Evolutionary conservation across 2,329 filamentous ascomycete species (phyloP), one percentile per base, ranked within the genome.

Genomic region (Arthroderma sp.): DNA sequence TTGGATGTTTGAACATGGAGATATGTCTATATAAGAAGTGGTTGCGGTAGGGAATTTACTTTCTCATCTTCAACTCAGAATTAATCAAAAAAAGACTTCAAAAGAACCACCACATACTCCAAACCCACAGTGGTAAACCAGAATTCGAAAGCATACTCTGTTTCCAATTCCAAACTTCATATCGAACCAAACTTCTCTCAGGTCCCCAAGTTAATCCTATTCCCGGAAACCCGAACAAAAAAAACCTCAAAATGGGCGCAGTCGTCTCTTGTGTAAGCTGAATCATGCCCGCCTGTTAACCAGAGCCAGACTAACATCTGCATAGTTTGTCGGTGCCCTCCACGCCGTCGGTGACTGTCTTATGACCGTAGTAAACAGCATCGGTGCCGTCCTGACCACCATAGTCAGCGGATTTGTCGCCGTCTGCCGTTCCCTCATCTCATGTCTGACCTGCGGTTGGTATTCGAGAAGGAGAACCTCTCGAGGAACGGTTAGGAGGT

Each of bases 221-320:
- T 6, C 7, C 29, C 28, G 37, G 15, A 1, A 22, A 22, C 15
- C 3, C 15, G 15, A 22, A 22, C 15, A 10, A 22, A 45, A 42
- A 43, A 29, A 56, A 54, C 49, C 44, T 57, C 66, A 80, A 64
- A 54, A 89, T 91, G 85, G 85, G 85, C 69, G 83, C 82, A 65
- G 80, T 91, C 58, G 72, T 86, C 54, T 88, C 83, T 62, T 88
- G 84, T 62, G 84, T 89, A 84, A 58, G 83, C 29, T 37, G 10
- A 10, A 7, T 15, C 33, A 2, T 11, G 28, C 6, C 29, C 15
- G 9, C 4, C 32, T 27, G 36, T 10, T 36, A 6, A n/a, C 1
- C 34, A 36, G 3, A 6, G 34, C 34, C 34, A 36, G 30, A 43
- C 32, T 33, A 15, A 2, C 27, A 6, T 6, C 6, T 31, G 5